Conservation (phyloP, 345 rosid species). For the Excoecaria cochinchinensis region DNA sequence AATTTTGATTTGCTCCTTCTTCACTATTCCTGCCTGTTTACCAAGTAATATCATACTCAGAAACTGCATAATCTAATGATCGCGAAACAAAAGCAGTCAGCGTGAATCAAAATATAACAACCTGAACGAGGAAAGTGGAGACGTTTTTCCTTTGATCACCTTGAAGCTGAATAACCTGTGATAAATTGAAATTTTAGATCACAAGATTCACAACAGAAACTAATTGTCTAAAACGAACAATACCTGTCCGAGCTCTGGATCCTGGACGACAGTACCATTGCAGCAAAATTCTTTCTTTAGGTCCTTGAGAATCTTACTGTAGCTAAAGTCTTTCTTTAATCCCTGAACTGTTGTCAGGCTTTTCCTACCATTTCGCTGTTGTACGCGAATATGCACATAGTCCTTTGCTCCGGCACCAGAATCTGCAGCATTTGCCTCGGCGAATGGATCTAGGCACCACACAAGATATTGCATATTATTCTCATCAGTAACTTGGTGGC, state of each 20-base stretch:
- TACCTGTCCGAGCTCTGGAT: slow-evolving; percentile 77
- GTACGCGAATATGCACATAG: slow-evolving; percentile 72
- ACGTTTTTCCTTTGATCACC: slow-evolving; percentile 95
- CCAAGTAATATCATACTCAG: neutral
- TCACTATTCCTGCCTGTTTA: slow-evolving; percentile 82
- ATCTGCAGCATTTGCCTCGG: slow-evolving; percentile 64
- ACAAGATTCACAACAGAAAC: neutral
- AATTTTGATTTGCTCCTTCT: slow-evolving; percentile 84
- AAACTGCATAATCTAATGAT: neutral
- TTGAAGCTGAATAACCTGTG: slow-evolving; percentile 89
- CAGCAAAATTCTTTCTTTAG: slow-evolving; percentile 84
- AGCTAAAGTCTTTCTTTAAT: slow-evolving; percentile 71
- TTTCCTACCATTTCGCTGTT: slow-evolving; percentile 80
- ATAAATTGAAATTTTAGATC: neutral
- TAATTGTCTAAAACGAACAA: neutral
- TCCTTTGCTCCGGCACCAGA: slow-evolving; percentile 72
- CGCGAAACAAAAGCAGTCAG: neutral
- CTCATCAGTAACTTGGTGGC: neutral
- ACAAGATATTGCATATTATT: neutral
- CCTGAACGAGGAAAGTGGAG: slow-evolving; percentile 83
- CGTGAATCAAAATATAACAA: slow-evolving; percentile 15
- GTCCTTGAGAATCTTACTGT: slow-evolving; percentile 74
- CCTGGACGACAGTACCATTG: slow-evolving; percentile 84
- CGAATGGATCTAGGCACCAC: slow-evolving; percentile 35
- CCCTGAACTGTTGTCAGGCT: slow-evolving; percentile 87